Percentiles rank a stretch among this genome's conserved stretches.
Conservation (phyloP, 768 basidiomycete genomes). For the Suillus fuscotomentosus region DNA sequence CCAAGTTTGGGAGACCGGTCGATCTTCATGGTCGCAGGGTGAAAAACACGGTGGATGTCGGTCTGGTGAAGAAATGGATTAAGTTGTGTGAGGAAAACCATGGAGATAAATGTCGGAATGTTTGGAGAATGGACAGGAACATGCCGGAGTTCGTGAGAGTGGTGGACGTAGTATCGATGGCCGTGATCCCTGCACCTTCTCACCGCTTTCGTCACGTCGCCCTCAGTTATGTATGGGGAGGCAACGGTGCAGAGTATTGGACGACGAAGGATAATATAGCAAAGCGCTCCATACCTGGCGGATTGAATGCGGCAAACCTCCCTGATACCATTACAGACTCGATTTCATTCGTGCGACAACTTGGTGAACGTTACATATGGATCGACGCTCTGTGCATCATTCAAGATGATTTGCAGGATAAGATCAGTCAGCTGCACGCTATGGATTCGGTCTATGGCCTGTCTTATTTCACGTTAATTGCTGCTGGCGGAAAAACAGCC, state of each 20-base stretch:
- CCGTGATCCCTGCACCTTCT: constrained; percentile 4
- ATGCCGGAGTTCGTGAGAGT: constrained; percentile 5
- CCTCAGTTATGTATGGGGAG: constrained; percentile 9
- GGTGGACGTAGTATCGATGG: constrained; percentile 7
- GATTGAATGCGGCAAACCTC: constrained; percentile 7
- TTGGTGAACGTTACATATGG: constrained; percentile 25
- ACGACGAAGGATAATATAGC: constrained; percentile 1
- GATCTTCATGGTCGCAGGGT: constrained; percentile 10
- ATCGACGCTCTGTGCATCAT: constrained; percentile 23
- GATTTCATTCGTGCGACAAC: constrained; percentile 14
- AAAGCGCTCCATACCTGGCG: constrained; percentile 1
- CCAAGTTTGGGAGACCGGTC: background rate
- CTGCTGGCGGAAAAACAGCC: constrained; percentile 15
- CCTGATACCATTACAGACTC: constrained; percentile 21
- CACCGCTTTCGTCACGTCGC: constrained; percentile 4
- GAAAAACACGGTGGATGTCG: constrained; percentile 1
- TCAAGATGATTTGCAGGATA: constrained; percentile 21
- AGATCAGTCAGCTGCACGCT: constrained; percentile 12
- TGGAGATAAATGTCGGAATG: constrained; percentile 1
- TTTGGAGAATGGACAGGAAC: constrained; percentile 5
- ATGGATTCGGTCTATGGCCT: constrained; percentile 21
- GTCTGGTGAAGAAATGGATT: constrained; percentile 6
- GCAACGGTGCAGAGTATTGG: constrained; percentile 1
- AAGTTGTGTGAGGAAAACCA: constrained; percentile 1
- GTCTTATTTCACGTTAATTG: constrained; percentile 18